These are phyloP conservation scores for Huntiella omanensis DNA, from an alignment of 2,329 filamentous ascomycete species.

Conservation along the genomic window DNA sequence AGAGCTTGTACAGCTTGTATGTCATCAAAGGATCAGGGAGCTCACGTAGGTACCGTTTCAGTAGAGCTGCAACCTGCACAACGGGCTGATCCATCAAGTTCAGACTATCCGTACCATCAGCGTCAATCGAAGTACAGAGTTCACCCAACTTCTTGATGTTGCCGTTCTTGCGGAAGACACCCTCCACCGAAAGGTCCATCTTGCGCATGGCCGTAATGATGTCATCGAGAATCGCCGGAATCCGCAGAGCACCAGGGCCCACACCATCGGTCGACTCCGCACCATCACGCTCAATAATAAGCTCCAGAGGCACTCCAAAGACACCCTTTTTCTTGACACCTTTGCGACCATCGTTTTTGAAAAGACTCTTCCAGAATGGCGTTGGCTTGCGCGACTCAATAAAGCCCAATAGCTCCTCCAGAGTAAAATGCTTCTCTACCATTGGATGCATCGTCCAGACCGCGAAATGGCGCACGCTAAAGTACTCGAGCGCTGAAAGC, in stretches of 20 bases:
- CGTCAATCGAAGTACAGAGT: constrained; percentile 69
- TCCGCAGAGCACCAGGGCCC: constrained; percentile 72
- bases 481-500: constrained; percentile 85
- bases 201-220: constrained; percentile 87
- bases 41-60: constrained; percentile 90
- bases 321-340: constrained; percentile 77
- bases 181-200: constrained; percentile 98
- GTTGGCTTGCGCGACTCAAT: constrained; percentile 80
- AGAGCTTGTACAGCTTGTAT: constrained; percentile 81
- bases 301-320: constrained; percentile 76
- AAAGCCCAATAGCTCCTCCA: constrained; percentile 78
- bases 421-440: constrained; percentile 73
- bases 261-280: constrained; percentile 97
- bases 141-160: constrained; percentile 91
- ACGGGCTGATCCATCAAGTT: constrained; percentile 78
- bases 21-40: constrained; percentile 89
- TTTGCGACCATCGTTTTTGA: constrained; percentile 69
- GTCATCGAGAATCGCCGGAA: constrained; percentile 90
- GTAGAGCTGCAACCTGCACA: constrained; percentile 77
- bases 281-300: constrained; percentile 79
- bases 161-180: constrained; percentile 96
- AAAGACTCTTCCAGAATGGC: constrained; percentile 97
- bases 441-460: constrained; percentile 90
- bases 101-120: constrained; percentile 64
- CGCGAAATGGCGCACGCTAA: constrained; percentile 88